Base-by-base conservation (phyloP, 176 grass and related monocot species). In the Carex cristatella region DNA sequence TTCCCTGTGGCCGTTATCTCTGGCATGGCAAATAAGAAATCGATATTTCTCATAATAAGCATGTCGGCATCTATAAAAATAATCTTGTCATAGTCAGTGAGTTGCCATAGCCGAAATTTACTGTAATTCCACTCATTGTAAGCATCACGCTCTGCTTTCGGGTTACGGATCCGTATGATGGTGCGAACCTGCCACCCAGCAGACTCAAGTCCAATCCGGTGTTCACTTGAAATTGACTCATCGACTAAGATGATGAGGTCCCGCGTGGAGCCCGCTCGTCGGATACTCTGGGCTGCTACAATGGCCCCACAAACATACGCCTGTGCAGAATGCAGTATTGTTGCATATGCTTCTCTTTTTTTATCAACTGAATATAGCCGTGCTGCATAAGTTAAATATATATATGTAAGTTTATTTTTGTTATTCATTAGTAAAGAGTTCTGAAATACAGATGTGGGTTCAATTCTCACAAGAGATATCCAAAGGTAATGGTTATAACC, bases 101-200 rank as follows among this genome's bases (percentile, higher is more conserved):
- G 93, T 87, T 98, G 95, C 95, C 95, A 98, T 2, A 98, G 83
- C 62, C 95, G 85, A 74, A 98, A 98, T 31, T 98, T 98, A 88
- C 95, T 98, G 86, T 98, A 98, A 87, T 98, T 98, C 88, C 91
- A 98, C 81, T 98, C 95, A 37, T 98, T 98, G 81, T 98, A 98
- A 51, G 95, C 89, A 82, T 98, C 83, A 0, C 85, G 89, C 81
- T 98, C 91, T 1, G 95, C 95, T 77, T 95, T 98, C 0, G 95
- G 95, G 79, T 98, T 98, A 66, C 95, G 89, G 53, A 98, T 98
- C 58, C 95, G 87, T 38, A 90, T 23, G 15, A 98, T 98, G 70
- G 91, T 94, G 32, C 92, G 90, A 15, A 97, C 92, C 78, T 97
- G 94, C 94, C 94, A 97, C 8, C 94, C 94, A 0, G 94, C 94